Percentiles rank a stretch among this genome's conserved stretches.
Evolutionary conservation across 257 asterid genomes (phyloP).

Genomic region (Anisodus tanguticus): DNA sequence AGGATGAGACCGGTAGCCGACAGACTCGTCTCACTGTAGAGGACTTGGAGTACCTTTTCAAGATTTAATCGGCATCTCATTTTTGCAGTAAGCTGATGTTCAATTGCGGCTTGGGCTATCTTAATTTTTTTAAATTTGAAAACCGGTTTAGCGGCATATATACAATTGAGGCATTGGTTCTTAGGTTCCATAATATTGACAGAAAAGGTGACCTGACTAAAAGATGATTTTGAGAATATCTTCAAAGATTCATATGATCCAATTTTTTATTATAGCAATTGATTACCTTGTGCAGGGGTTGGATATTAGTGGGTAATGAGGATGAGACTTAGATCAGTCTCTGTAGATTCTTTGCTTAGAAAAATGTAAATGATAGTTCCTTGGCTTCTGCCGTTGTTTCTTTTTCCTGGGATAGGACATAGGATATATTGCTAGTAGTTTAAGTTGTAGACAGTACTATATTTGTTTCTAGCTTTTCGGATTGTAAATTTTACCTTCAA

Average conservation of each 20-base stretch:
- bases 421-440: slow-evolving; percentile 1
- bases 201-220: slow-evolving; percentile 14
- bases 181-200: slow-evolving; percentile 29
- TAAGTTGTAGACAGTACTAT: slow-evolving; percentile 22
- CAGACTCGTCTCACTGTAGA: slow-evolving; percentile 86
- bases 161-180: not conserved
- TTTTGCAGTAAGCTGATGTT: slow-evolving; percentile 26
- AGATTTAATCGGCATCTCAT: slow-evolving; percentile 28
- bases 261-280: slow-evolving; percentile 21
- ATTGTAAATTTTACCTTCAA: slow-evolving; percentile 22
- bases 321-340: slow-evolving; percentile 28
- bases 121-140: not conserved
- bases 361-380: slow-evolving; percentile 33
- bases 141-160: not conserved
- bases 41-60: slow-evolving; percentile 83
- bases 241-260: slow-evolving; percentile 27
- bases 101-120: slow-evolving; percentile 25
- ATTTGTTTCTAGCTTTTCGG: slow-evolving; percentile 5
- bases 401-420: not conserved
- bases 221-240: slow-evolving; percentile 13
- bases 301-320: slow-evolving; percentile 22
- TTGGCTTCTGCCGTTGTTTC: not conserved
- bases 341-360: slow-evolving; percentile 29
- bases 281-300: slow-evolving; percentile 29
- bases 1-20: slow-evolving; percentile 73